Evolutionary conservation across 495 filamentous ascomycete species (phyloP).

Genomic region (Cercophora newfieldiana): DNA sequence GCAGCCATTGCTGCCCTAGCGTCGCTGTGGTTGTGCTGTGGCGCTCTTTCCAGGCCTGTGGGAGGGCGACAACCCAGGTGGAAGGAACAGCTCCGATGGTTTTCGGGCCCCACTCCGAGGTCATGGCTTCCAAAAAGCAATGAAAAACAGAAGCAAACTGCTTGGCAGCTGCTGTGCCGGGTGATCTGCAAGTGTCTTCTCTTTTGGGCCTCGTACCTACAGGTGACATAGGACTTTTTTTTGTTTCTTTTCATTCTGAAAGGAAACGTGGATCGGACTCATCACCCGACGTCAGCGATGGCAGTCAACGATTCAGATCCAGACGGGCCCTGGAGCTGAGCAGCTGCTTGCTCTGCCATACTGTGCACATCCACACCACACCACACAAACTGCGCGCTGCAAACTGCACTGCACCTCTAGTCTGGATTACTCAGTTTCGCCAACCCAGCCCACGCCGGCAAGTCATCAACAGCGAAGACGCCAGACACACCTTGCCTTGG

Average conservation of each 20-base stretch:
- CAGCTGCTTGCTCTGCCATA: neutral
- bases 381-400: neutral
- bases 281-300: conserved; percentile 8
- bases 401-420: neutral
- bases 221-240: neutral
- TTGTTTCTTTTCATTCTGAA: no score
- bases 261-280: neutral
- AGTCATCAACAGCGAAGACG: neutral
- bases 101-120: conserved; percentile 1
- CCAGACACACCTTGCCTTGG: neutral
- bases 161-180: neutral
- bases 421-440: neutral
- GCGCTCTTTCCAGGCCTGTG: conserved; percentile 5
- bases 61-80: neutral
- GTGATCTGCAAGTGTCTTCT: neutral
- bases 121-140: conserved; percentile 7
- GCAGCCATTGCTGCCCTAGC: neutral
- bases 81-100: conserved; percentile 8
- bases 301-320: conserved; percentile 8
- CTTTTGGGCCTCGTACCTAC: neutral
- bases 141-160: conserved; percentile 4
- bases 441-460: neutral
- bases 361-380: neutral
- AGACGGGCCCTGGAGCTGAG: neutral
- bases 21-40: neutral